These are phyloP conservation scores for Pseudozyma pruni DNA, from an alignment of 1,284 basidiomycete species.

Conservation along the genomic window DNA sequence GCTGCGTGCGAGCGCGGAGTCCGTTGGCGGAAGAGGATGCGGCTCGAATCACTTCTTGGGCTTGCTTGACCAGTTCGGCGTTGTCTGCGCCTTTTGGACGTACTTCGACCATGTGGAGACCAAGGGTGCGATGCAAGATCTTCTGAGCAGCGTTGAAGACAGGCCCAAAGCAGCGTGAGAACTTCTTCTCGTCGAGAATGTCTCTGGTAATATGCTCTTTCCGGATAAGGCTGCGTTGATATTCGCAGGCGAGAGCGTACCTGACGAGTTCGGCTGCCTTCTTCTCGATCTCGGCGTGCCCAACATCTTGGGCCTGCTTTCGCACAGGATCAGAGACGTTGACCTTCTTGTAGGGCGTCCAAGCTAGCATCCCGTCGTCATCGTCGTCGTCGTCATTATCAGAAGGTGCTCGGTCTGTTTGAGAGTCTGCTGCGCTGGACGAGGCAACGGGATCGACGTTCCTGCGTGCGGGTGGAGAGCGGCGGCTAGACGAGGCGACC, in stretches of 20 bases:
- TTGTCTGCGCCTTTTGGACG: slow-evolving; percentile 53
- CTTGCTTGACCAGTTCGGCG: slow-evolving; percentile 36
- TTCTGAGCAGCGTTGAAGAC: slow-evolving; percentile 58
- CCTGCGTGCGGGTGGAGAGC: slow-evolving; percentile 7
- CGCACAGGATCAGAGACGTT: slow-evolving; percentile 19
- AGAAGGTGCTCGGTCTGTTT: slow-evolving; percentile 12
- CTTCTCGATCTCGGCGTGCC: slow-evolving; percentile 38
- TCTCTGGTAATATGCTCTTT: slow-evolving; percentile 45
- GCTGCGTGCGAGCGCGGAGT: slow-evolving; percentile 16
- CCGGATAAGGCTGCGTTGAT: slow-evolving; percentile 30
- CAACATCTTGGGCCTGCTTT: slow-evolving; percentile 28
- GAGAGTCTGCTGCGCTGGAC: slow-evolving; percentile 5
- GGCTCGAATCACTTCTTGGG: slow-evolving; percentile 24
- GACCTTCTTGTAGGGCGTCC: slow-evolving; percentile 10
- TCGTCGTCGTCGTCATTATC: slow-evolving; percentile 13
- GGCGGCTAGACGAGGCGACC: slow-evolving; percentile 15
- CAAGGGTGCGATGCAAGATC: slow-evolving; percentile 49
- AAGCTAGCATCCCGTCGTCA: not conserved
- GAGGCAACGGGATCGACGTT: slow-evolving; percentile 1
- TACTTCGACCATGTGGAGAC: slow-evolving; percentile 53
- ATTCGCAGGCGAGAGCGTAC: slow-evolving; percentile 53
- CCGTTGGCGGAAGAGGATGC: slow-evolving; percentile 33
- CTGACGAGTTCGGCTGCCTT: slow-evolving; percentile 54
- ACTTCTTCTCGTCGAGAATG: slow-evolving; percentile 30
- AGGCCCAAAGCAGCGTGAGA: slow-evolving; percentile 33